Evolutionary conservation across 768 basidiomycete species (phyloP), one percentile per base, ranked within the genome.

Genomic region (Strobilomyces confusus): DNA sequence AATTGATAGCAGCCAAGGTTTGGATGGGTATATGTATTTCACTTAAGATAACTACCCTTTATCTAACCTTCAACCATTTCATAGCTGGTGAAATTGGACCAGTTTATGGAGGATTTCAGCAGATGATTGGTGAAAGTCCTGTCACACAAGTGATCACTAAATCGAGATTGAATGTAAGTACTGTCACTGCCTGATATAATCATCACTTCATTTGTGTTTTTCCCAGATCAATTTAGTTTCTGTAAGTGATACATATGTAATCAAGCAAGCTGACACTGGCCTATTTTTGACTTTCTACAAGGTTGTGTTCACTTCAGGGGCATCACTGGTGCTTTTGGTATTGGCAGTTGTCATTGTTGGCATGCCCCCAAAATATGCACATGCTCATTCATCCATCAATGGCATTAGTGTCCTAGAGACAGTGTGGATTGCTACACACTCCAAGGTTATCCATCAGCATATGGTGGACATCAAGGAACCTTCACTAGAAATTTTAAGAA

Each of bases 11-110:
- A 29, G 23, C 38, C 5, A 26, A 42, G 12, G 13, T 61, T 22
- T 61, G 57, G 60, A 51, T 37, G 14, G 50, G 60, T 62, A 37
- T 23, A 26, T n/a, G n/a, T n/a, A n/a, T n/a, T n/a, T n/a, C n/a
- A n/a, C n/a, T n/a, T n/a, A n/a, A n/a, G n/a, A n/a, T n/a, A n/a
- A n/a, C n/a, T n/a, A n/a, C n/a, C n/a, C n/a, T n/a, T n/a, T n/a
- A n/a, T n/a, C n/a, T n/a, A n/a, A n/a, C n/a, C n/a, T n/a, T 29
- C 6, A 29, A 9, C 9, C 11, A 9, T 36, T 17, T 14, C 22
- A 7, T 12, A 61, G 60, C n/a, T 36, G 57, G 61, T 43, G 49
- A 58, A 20, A 1, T 55, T 1, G 60, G 57, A 9, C 12, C 44
- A 44, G 15, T 1, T 3, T 25, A 44, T 12, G 52, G 56, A n/a